Conservation (phyloP, 1,284 basidiomycete species). For the Pseudozyma hubeiensis region DNA sequence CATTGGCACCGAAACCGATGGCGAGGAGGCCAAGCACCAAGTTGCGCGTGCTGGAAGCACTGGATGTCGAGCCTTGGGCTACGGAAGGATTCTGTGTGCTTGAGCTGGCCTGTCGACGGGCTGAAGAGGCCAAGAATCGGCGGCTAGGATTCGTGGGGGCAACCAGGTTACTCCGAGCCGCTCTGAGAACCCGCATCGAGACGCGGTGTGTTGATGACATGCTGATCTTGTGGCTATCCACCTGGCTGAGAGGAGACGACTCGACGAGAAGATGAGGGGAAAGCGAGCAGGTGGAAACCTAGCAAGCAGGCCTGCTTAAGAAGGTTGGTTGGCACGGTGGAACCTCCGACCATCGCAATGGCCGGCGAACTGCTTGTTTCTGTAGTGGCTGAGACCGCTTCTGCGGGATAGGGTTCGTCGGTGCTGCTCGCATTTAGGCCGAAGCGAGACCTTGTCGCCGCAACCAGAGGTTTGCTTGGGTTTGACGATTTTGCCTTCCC, state of each 20-base stretch:
- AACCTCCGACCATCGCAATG: no score
- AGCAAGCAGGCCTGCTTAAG: no score
- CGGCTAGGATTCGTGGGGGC: background rate
- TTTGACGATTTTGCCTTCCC: background rate
- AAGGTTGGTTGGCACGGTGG: no score
- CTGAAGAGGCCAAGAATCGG: slow-evolving; percentile 10
- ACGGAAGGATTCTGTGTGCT: background rate
- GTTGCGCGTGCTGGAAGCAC: slow-evolving; percentile 16
- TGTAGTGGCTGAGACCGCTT: background rate
- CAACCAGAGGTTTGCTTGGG: background rate
- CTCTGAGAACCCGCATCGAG: slow-evolving; percentile 1
- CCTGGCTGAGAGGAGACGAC: background rate
- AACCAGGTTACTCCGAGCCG: slow-evolving; percentile 3
- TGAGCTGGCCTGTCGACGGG: slow-evolving; percentile 15
- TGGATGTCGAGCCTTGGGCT: background rate
- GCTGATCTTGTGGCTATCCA: background rate
- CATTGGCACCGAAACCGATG: slow-evolving; percentile 33
- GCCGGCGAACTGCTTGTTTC: background rate
- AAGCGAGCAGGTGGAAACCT: no score
- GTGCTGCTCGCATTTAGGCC: background rate
- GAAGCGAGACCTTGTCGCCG: background rate
- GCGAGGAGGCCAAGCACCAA: slow-evolving; percentile 30
- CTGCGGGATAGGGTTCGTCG: background rate
- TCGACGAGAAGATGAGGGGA: no score
- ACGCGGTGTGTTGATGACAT: slow-evolving; percentile 16